phyloP scores from a whole-genome alignment of 345 rosid genomes.

The Gossypium arboreum region DNA sequence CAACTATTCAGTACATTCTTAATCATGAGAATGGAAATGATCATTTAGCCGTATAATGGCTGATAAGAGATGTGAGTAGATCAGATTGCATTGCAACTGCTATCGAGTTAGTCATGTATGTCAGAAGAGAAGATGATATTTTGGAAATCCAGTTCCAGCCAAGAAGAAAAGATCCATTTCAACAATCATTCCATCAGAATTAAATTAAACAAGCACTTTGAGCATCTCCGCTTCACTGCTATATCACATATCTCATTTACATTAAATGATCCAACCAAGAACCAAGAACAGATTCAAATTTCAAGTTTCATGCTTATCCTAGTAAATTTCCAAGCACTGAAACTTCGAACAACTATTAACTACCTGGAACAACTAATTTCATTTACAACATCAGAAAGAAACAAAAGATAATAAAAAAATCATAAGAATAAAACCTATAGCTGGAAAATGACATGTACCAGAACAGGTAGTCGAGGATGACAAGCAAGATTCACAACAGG shows the following conservation, averaged over 20 bases:
- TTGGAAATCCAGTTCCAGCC: background rate
- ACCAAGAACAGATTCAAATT: slow-evolving; percentile 2
- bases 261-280: background rate
- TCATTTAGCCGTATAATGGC: background rate
- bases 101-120: background rate
- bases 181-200: background rate
- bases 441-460: slow-evolving; percentile 41
- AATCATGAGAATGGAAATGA: slow-evolving; percentile 7
- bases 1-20: slow-evolving; percentile 1
- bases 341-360: background rate
- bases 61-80: background rate
- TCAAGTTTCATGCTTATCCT: background rate
- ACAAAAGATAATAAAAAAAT: background rate
- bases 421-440: slow-evolving; percentile 8
- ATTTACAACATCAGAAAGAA: slow-evolving; percentile 8
- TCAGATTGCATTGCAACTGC: background rate
- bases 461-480: slow-evolving; percentile 96
- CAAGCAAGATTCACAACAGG: slow-evolving; percentile 91
- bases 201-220: background rate
- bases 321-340: background rate
- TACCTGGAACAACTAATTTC: background rate
- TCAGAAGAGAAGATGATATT: background rate
- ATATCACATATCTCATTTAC: background rate
- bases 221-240: background rate
- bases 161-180: background rate